Percentiles rank a stretch among this genome's conserved stretches.
phyloP scores from a whole-genome alignment of 1,139 yeast species.

The Zygosaccharomyces sapae region DNA sequence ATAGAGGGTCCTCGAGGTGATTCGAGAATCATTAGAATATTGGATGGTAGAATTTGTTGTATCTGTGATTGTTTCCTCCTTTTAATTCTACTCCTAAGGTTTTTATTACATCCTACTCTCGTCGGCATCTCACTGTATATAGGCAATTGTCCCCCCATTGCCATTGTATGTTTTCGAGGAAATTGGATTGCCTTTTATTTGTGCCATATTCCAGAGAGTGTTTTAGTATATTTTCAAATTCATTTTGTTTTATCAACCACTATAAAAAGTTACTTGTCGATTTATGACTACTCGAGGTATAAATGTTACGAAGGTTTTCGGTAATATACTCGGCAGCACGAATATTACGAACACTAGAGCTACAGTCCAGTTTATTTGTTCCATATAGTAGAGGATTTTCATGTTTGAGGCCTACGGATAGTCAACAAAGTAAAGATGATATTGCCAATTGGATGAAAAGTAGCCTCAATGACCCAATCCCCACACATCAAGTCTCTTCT shows the following conservation, averaged over 20 bases:
- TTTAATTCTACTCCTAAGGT: background rate
- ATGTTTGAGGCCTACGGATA: conserved; percentile 8
- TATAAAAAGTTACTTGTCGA: background rate
- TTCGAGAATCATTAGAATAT: background rate
- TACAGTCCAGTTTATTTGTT: background rate
- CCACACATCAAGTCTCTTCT: conserved; percentile 9
- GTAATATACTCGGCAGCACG: conserved; percentile 3
- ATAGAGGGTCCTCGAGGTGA: background rate
- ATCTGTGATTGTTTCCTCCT: background rate
- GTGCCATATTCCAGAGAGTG: background rate
- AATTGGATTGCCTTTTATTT: background rate
- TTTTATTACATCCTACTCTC: background rate
- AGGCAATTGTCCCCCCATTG: background rate
- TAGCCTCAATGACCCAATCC: conserved; percentile 14
- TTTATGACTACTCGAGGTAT: conserved; percentile 5
- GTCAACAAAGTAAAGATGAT: conserved; percentile 14
- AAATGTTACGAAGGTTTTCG: conserved; percentile 7
- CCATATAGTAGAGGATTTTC: conserved; percentile 6
- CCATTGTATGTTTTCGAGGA: conserved; percentile 2
- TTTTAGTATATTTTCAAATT: background rate
- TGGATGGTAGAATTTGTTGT: background rate
- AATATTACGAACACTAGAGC: conserved; percentile 1
- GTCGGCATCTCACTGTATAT: conserved; percentile 1
- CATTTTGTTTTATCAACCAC: background rate
- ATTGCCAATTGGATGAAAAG: conserved; percentile 17